Evolutionary conservation across 192 early-diverging fungal species (phyloP), one percentile per base, ranked within the genome.

Genomic region (Lobosporangium transversale): DNA sequence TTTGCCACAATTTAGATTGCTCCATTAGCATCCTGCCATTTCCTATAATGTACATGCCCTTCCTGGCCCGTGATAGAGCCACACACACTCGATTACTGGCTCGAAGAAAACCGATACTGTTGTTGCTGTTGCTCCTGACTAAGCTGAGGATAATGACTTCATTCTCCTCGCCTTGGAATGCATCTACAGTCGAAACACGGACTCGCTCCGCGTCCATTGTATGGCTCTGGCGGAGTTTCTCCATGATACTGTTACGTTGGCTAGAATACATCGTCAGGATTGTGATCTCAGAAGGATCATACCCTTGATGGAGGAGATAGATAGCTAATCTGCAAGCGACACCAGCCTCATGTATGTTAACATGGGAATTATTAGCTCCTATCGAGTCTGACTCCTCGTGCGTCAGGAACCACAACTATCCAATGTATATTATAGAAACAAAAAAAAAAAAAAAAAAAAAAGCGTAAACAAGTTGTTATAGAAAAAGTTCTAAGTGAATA

Each of bases 81-180:
- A 88, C 87, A 45, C 85, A 86, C 11, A 86, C 80, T 55, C 87
- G 82, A 49, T 88, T 88, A 31, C 66, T 70, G 0, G 83, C 90
- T 57, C 87, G 92, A 26, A 96, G 78, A 73, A 96, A 96, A 9
- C 94, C 94, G 58, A 98, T 98, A 37, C 70, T 74, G 1, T 93
- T 92, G 52, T 88, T 90, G 51, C 83, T 84, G 40, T 95, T 95
- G 62, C 95, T 97, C 40, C 97, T 89, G 44, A 99, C 97, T 62
- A 96, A 90, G 24, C 93, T 93, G 40, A 99, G 78, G 32, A 99
- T 95, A 53, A 99, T 97, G 55, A 98, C 95, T 65, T 98, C 96
- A 79, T 97, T 98, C 78, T 99, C 97, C 54, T 97, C 94, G 33
- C 97, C 97, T 78, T 99, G 97, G 82, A 95, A 99, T 2, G 94